These are phyloP conservation scores for Chaetomium sp. DNA, from an alignment of 2,329 filamentous ascomycete genomes.

Conservation along the genomic window DNA sequence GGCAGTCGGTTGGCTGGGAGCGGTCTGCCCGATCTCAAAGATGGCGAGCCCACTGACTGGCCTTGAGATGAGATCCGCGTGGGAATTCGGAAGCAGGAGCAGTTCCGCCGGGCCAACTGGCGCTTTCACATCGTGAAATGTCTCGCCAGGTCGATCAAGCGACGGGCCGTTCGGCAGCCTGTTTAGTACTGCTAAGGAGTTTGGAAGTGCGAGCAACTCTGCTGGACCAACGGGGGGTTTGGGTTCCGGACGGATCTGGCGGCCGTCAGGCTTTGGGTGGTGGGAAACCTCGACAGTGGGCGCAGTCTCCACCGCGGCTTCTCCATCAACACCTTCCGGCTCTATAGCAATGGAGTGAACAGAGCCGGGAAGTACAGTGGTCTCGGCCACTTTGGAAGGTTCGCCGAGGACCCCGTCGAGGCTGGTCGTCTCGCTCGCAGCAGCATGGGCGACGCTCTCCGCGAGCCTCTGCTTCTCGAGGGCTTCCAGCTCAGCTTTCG, in stretches of 20 bases:
- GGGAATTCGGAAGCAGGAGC: constrained; percentile 31
- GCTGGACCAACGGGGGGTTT: constrained; percentile 26
- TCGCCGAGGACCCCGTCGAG: not conserved
- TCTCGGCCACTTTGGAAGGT: not conserved
- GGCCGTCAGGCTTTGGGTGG: not conserved
- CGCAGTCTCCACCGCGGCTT: not conserved
- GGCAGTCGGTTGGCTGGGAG: not conserved
- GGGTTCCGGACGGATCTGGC: not conserved
- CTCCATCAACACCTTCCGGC: not conserved
- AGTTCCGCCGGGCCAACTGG: constrained; percentile 33
- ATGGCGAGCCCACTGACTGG: not conserved
- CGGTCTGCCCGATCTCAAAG: not conserved
- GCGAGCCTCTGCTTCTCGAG: constrained; percentile 68
- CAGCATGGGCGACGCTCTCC: constrained; percentile 44
- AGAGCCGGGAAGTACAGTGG: not conserved
- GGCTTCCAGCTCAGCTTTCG: constrained; percentile 80
- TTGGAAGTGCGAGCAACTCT: constrained; percentile 50
- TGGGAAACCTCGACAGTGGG: not conserved
- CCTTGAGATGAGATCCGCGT: constrained; percentile 23
- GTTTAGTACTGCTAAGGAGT: constrained; percentile 44
- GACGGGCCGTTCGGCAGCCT: not conserved
- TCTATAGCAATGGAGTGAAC: not conserved
- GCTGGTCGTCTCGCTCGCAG: not conserved
- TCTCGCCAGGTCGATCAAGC: not conserved
- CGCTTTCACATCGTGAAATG: constrained; percentile 1